A percentile compares a stretch with the other conserved stretches of the same genome.
Conservation (phyloP, 352 stramenopile species). For the Globisporangium canariense region DNA sequence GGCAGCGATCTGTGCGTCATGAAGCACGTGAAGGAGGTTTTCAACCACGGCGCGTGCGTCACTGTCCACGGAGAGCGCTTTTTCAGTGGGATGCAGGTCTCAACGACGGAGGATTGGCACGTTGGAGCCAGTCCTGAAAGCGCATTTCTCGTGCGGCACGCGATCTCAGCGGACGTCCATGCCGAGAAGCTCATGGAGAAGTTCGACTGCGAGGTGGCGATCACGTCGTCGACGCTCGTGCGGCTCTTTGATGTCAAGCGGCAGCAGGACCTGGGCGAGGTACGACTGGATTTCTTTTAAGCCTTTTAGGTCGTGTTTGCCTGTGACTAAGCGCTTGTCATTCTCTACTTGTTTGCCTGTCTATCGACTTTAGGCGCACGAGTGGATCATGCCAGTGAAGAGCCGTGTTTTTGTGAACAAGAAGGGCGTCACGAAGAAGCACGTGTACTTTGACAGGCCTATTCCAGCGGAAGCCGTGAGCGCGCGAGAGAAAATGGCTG, state of each 20-base stretch:
- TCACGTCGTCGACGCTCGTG: conserved; percentile 65
- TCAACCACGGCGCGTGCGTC: conserved; percentile 21
- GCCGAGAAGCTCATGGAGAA: conserved; percentile 61
- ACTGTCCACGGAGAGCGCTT: conserved; percentile 18
- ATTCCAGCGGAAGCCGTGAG: conserved; percentile 24
- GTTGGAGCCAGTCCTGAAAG: background rate
- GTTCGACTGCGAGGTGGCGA: conserved; percentile 65
- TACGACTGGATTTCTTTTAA: background rate
- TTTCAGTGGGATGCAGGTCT: conserved; percentile 10
- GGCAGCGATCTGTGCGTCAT: conserved; percentile 17
- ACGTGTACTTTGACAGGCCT: conserved; percentile 56
- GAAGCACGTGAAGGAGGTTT: conserved; percentile 49
- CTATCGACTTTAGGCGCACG: conserved; percentile 22
- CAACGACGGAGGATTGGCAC: background rate
- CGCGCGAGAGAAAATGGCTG: conserved; percentile 31
- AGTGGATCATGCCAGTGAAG: conserved; percentile 62
- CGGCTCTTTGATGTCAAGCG: conserved; percentile 64
- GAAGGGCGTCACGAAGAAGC: conserved; percentile 29
- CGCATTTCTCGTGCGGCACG: conserved; percentile 9
- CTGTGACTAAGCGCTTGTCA: background rate
- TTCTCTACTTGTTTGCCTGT: background rate
- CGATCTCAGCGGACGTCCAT: conserved; percentile 56
- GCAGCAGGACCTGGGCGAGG: conserved; percentile 19
- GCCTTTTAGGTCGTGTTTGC: background rate
- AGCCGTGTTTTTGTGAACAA: conserved; percentile 34